Evolutionary conservation across 352 stramenopile genomes (phyloP), one percentile per base, ranked within the genome.

Genomic region (Phytophthora pini): DNA sequence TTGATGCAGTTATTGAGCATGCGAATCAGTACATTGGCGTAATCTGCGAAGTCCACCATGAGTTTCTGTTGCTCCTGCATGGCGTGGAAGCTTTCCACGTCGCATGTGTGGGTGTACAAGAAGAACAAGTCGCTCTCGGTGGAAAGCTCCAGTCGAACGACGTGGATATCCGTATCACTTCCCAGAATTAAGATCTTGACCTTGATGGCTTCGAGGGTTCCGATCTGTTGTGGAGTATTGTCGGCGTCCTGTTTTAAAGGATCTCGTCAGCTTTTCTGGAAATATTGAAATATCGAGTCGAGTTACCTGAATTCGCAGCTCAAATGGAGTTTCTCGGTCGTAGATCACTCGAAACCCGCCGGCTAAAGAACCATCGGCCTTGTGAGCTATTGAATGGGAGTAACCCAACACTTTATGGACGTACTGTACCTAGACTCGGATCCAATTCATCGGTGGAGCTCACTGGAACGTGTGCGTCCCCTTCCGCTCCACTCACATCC

Each of bases 1-100:
- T 97, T 96, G 71, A 98, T 98, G 72, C 93, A 98, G 67, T 97
- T 97, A 77, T 98, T 98, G 26, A 98, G 88, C 92, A 98, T 98
- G 22, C 92, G 84, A 50, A 97, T 97, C 36, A 98, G 80, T 41
- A 98, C 90, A 56, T 96, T 97, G 15, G 92, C 84, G 70, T 98
- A 98, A 68, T 98, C 93, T 11, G 83, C 75, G 63, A 98, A 98
- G 48, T 98, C 94, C 47, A 98, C 92, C 90, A 98, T 98, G 44
- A 98, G 88, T 61, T 98, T 98, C 61, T 98, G 94, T 67, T 98
- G 88, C 55, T 98, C 92, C 62, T 98, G 93, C 80, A 98, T 97
- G 9, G 85, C 70, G 44, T 89, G 80, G 61, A 98, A 98, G 12
- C 76, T 89, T 36, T 92, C 76, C 46, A 82, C 69, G 68, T 98